These are phyloP conservation scores for Pythium apleroticum DNA, from an alignment of 352 stramenopile genomes.

Conservation along the genomic window DNA sequence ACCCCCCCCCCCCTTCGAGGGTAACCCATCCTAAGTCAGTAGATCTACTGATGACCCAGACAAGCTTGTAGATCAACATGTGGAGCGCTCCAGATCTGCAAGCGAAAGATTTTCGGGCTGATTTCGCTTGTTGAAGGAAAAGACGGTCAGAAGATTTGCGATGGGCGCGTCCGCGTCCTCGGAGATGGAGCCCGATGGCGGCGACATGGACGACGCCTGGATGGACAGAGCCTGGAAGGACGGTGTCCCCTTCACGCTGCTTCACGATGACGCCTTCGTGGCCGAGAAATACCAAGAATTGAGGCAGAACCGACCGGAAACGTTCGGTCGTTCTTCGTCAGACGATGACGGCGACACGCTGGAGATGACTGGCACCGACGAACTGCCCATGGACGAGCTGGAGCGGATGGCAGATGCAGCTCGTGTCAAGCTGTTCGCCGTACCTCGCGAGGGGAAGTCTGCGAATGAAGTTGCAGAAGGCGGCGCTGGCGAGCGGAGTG, in stretches of 20 bases:
- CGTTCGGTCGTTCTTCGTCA: background rate
- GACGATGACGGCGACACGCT: constrained; percentile 28
- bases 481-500: background rate
- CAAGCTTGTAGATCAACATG: background rate
- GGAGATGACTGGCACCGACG: constrained; percentile 50
- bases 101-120: background rate
- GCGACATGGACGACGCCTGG: constrained; percentile 11
- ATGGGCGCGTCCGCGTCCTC: constrained; percentile 16
- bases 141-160: background rate
- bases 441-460: constrained; percentile 3
- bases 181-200: constrained; percentile 4
- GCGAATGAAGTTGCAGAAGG: background rate
- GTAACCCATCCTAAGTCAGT: background rate
- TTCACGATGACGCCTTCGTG: constrained; percentile 71
- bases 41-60: background rate
- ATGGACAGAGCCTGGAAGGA: constrained; percentile 26
- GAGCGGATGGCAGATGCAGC: constrained; percentile 54
- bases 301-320: constrained; percentile 3
- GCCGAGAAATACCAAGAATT: constrained; percentile 63
- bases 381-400: constrained; percentile 56
- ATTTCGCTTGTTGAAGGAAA: background rate
- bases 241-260: constrained; percentile 63
- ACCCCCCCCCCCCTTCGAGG: background rate
- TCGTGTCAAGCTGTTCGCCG: constrained; percentile 53
- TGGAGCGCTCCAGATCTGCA: background rate